Conservation (phyloP, 305 asterid species). For the Fraxinus paxiana region DNA sequence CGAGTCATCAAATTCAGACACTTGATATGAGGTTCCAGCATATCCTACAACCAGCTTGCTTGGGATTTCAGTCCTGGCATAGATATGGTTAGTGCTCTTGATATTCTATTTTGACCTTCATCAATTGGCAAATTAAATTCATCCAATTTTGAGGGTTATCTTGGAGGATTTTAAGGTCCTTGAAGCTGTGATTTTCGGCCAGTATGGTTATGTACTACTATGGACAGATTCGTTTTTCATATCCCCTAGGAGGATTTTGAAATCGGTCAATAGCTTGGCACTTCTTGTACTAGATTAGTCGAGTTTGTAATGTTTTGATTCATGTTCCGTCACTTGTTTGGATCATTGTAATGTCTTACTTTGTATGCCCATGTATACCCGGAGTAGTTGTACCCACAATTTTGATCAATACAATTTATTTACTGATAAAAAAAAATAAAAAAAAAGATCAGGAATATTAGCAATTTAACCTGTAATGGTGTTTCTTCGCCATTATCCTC, state of each 20-base stretch:
- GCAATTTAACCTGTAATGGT: constrained; percentile 72
- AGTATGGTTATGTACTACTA: not conserved
- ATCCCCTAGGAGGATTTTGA: not conserved
- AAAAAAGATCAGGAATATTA: constrained; percentile 2
- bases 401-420: not conserved
- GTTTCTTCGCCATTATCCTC: constrained; percentile 99
- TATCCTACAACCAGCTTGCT: not conserved
- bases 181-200: not conserved
- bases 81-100: not conserved
- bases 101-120: not conserved
- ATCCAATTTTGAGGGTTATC: not conserved
- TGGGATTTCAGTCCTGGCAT: not conserved
- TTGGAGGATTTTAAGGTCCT: not conserved
- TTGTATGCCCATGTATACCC: not conserved
- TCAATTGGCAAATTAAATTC: not conserved
- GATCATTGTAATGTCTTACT: not conserved
- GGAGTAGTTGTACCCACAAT: not conserved
- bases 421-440: not conserved
- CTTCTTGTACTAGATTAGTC: not conserved
- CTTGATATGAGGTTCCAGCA: not conserved
- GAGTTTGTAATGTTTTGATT: not conserved
- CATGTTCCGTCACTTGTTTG: not conserved
- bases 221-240: not conserved
- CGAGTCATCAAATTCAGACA: not conserved
- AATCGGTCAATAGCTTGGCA: not conserved